phyloP scores from a whole-genome alignment of 805 yeast genomes.

The Wickerhamomyces alni region DNA sequence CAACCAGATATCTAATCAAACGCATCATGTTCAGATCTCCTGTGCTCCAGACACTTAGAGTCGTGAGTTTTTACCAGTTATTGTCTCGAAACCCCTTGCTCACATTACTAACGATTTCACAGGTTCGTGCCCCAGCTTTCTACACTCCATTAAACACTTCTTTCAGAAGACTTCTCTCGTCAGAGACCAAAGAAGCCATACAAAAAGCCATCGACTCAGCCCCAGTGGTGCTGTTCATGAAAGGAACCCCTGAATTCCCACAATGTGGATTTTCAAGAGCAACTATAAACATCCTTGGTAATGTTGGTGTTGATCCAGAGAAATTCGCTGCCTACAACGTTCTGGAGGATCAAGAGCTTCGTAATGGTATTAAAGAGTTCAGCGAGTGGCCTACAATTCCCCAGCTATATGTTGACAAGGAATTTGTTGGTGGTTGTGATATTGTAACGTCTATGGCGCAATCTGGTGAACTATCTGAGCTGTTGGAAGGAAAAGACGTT shows the following conservation, averaged over 20 bases:
- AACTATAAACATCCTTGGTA: slow-evolving; percentile 87
- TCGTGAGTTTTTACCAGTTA: slow-evolving; percentile 1
- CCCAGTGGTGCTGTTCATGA: slow-evolving; percentile 95
- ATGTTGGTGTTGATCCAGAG: slow-evolving; percentile 93
- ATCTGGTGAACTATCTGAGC: slow-evolving; percentile 81
- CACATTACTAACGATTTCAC: not conserved
- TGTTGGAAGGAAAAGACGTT: slow-evolving; percentile 73
- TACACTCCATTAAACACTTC: slow-evolving; percentile 3
- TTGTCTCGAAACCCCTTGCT: too few relatives aligned
- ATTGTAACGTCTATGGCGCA: slow-evolving; percentile 88
- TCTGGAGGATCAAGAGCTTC: slow-evolving; percentile 86
- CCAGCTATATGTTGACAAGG: slow-evolving; percentile 84
- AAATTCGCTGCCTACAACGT: slow-evolving; percentile 98
- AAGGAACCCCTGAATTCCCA: slow-evolving; percentile 97
- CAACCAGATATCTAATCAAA: too few relatives aligned
- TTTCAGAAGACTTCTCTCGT: slow-evolving; percentile 49
- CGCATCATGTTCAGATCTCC: slow-evolving; percentile 4
- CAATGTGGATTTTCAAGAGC: slow-evolving; percentile 97
- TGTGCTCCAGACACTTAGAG: not conserved
- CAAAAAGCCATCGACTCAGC: slow-evolving; percentile 82
- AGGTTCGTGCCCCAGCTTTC: slow-evolving; percentile 12
- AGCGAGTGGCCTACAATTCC: slow-evolving; percentile 99
- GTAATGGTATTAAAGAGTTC: slow-evolving; percentile 93
- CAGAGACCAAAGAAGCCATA: slow-evolving; percentile 79
- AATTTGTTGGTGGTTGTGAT: slow-evolving; percentile 97